phyloP scores from a whole-genome alignment of 495 filamentous ascomycete genomes.

The Cetradonia linearis region DNA sequence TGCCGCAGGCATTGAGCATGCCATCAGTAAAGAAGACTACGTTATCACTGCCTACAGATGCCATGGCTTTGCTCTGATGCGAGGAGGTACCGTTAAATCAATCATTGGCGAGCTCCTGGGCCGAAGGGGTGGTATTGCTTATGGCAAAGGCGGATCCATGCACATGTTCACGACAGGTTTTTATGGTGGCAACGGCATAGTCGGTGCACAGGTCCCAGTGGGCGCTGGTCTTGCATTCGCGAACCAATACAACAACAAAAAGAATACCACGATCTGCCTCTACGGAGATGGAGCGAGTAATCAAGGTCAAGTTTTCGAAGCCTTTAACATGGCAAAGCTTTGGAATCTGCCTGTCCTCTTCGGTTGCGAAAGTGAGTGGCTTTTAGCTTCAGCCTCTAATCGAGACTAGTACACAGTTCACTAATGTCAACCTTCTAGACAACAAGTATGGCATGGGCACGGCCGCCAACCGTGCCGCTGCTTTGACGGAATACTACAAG shows the following conservation, averaged over 20 bases:
- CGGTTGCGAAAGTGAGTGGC: conserved; percentile 78
- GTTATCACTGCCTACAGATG: conserved; percentile 97
- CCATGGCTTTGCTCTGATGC: conserved; percentile 97
- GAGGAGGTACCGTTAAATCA: conserved; percentile 78
- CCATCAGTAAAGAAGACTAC: conserved; percentile 80
- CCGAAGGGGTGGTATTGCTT: conserved; percentile 88
- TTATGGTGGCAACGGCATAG: conserved; percentile 97
- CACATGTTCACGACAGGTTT: conserved; percentile 99
- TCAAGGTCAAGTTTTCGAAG: conserved; percentile 98
- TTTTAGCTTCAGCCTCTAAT: conserved; percentile 23
- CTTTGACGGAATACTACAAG: conserved; percentile 99
- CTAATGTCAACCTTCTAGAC: conserved; percentile 43
- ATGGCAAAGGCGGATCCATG: conserved; percentile 98
- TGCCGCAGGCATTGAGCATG: conserved; percentile 92
- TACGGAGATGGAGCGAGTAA: conserved; percentile 98
- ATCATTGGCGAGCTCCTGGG: conserved; percentile 97
- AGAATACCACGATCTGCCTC: conserved; percentile 75
- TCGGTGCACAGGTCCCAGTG: conserved; percentile 96
- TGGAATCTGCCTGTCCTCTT: conserved; percentile 94
- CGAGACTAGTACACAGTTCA: background rate
- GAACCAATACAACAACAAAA: conserved; percentile 80
- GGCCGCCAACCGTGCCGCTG: conserved; percentile 83
- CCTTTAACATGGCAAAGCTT: conserved; percentile 99
- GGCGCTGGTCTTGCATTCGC: conserved; percentile 95
- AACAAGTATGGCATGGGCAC: conserved; percentile 99